Evolutionary conservation across 768 basidiomycete species (phyloP), one percentile per base, ranked within the genome.

Genomic region (Pisolithus microcarpus): DNA sequence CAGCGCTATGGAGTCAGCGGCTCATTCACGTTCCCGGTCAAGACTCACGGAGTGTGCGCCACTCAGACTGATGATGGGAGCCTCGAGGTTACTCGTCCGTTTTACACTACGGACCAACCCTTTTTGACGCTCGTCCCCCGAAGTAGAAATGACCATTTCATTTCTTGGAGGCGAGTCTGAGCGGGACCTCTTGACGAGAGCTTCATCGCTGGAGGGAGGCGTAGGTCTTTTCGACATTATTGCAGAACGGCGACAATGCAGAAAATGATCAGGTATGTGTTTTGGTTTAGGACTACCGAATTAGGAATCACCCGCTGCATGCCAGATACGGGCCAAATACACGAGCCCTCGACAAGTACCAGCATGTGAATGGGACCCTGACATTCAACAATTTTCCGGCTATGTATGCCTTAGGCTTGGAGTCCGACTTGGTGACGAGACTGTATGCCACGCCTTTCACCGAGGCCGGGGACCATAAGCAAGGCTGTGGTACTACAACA

Each of bases 41-140:
- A 23, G 21, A 73, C 87, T 60, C 68, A 94, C 89, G 45, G 82
- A 77, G 70, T 96, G 92, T 5, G 92, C 85, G 2, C 95, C 90
- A 15, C 82, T 77, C 55, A 99, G 73, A 60, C 87, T 88, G 61
- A 98, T 82, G 61, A 99, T 98, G 26, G 96, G 96, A 39, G 93
- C 92, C 59, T 91, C 86, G 38, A 98, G 77, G 58, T 79, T 85
- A 69, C 89, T 92, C n/a, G 96, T 99, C 43, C 96, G 78, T 65
- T 90, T 87, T 24, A 98, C 80, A 21, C 80, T 86, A 56, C 93
- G 78, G 54, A 95, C 76, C 48, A 93, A 80, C 19, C 84, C 88
- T 63, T 89, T 88, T 66, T 77, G 79, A 47, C 81, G 75, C 54
- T 86, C 83, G 61, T 90, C 82, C 49, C 78, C 78, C 1, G 80